Evolutionary conservation across 2,329 filamentous ascomycete species (phyloP), one percentile per base, ranked within the genome.

Genomic region (Sarocladium oryzae): DNA sequence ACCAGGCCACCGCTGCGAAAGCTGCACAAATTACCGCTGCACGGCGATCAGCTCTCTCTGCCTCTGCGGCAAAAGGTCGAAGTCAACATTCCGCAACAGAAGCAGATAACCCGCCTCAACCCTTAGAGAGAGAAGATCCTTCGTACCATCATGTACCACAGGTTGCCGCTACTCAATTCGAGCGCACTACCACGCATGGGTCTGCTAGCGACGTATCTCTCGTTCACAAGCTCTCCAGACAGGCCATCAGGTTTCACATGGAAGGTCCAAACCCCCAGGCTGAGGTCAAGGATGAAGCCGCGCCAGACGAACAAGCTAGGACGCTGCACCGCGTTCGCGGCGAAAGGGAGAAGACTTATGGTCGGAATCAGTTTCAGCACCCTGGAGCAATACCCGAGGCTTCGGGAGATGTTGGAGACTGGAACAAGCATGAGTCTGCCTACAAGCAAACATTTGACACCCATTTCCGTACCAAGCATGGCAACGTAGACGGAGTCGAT

Each of bases 131-230:
- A 43, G 54, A 61, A 43, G 56, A 58, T 10, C 53, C 37, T 32
- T 33, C 41, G 16, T 75, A 79, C 55, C 75, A 68, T 32, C 75
- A 82, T 56, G 63, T 81, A 2, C 80, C 80, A 13, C 69, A 70
- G 50, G 70, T 76, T 32, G 79, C 79, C 0, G 78, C 79, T 1
- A 60, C 70, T 11, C 77, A 81, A 52, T 83, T 82, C 58, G 66
- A 72, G 9, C 66, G 70, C 38, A 82, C 79, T 0, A 74, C 78
- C 0, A 79, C 76, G 1, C 66, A 70, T 15, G 70, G 72, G 18
- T 58, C 60, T n/a, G 24, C 20, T n/a, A 48, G 32, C 18, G 33
- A 45, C 21, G 37, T 18, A 8, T 16, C 40, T 16, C 16, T 36
- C 3, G 33, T 52, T 11, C 74, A 76, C 56, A 72, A 67, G 50